Evolutionary conservation across 1,284 basidiomycete genomes (phyloP), one percentile per base, ranked within the genome.

Genomic region (Caloboletus firmus): DNA sequence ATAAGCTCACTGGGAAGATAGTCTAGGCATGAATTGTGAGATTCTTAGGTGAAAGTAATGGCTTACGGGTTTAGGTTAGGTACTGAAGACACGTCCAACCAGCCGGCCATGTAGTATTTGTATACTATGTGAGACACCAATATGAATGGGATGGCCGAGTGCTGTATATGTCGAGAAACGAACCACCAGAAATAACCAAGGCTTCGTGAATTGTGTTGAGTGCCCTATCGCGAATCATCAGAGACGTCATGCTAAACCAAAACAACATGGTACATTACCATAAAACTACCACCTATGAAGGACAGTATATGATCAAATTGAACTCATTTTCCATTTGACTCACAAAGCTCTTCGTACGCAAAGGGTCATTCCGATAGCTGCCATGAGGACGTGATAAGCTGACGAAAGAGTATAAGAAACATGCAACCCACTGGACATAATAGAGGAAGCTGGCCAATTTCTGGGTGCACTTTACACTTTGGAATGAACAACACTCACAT

Each of bases 391-490:
- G 1, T 5, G 17, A 26, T 57, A 26, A n/a, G 6, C 5, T 9
- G 18, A 47, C 3, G 12, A 22, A 20, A 35, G 2, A 11, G 10
- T 5, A 15, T n/a, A 15, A 28, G 20, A 32, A 18, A 22, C 1
- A 9, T 13, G 3, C 1, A 5, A 2, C 45, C 8, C 12, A 62
- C 60, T 60, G 52, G 24, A 59, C 18, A 41, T 45, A 51, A 39
- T 62, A 62, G 12, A 64, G 59, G 28, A 64, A 52, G 2, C 57
- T 60, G 11, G 6, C n/a, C n/a, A n/a, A n/a, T n/a, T n/a, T n/a
- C n/a, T n/a, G 34, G 18, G 45, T 12, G 17, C 6, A 31, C 13
- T 24, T 30, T 20, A n/a, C 9, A 18, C 18, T 37, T 37, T 17
- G 18, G 17, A 31, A 7, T n/a, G 1, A 26, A 15, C 11, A n/a